These are phyloP conservation scores for Monosporascus sp. DNA, from an alignment of 2,329 filamentous ascomycete genomes.

Conservation along the genomic window DNA sequence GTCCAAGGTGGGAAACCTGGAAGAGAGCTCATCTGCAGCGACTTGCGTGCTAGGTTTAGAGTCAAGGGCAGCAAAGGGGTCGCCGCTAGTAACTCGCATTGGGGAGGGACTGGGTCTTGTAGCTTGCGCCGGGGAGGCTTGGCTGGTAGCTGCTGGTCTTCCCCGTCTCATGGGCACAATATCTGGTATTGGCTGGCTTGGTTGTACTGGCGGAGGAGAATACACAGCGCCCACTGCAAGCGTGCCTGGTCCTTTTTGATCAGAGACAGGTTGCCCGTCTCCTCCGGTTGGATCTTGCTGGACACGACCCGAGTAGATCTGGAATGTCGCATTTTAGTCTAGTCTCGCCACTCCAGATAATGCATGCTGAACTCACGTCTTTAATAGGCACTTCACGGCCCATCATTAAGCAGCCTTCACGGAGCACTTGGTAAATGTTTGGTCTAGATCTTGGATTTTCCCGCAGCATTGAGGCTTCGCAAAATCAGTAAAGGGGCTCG, in stretches of 20 bases:
- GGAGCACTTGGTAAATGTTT: conserved; percentile 89
- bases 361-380: conserved; percentile 58
- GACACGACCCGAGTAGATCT: conserved; percentile 67
- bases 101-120: conserved; percentile 62
- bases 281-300: conserved; percentile 55
- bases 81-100: conserved; percentile 61
- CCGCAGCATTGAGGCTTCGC: conserved; percentile 76
- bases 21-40: conserved; percentile 72
- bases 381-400: conserved; percentile 80
- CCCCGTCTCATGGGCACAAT: conserved; percentile 93
- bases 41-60: conserved; percentile 47
- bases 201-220: conserved; percentile 65
- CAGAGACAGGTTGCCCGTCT: conserved; percentile 47
- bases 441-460: conserved; percentile 75
- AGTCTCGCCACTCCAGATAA: neutral
- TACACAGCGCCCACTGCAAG: conserved; percentile 76
- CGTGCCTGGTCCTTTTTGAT: conserved; percentile 45
- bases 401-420: conserved; percentile 84
- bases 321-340: conserved; percentile 7
- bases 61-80: conserved; percentile 90
- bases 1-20: conserved; percentile 83
- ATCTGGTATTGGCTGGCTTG: conserved; percentile 68
- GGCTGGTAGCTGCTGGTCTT: conserved; percentile 49
- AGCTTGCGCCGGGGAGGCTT: conserved; percentile 31
- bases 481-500: conserved; percentile 11